Evolutionary conservation across 2,329 filamentous ascomycete genomes (phyloP), one percentile per base, ranked within the genome.

Genomic region (Xylariaceae sp.): DNA sequence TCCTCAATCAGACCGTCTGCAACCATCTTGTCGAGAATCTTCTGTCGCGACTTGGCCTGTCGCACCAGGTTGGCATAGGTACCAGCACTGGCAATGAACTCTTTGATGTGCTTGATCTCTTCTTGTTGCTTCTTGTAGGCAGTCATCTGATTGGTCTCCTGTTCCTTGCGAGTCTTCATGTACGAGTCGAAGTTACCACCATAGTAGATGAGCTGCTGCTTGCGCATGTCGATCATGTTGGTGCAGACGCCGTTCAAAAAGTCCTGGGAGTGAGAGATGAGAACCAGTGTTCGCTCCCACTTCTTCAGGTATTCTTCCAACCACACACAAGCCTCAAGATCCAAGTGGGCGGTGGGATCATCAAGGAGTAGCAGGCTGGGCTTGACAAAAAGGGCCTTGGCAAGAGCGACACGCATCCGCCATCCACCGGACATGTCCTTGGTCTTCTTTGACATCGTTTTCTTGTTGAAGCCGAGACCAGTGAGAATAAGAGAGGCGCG

Each of bases 401-500:
- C 93, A 47, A 98, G 83, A 43, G 93, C 93, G 45, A 98, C 93
- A 79, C 94, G 89, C 93, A 98, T 98, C 77, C 91, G 84, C 93
- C 93, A 98, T 59, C 93, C 93, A 88, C 93, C 93, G 53, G 93
- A 98, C 94, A 98, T 98, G 68, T 98, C 94, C 81, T 97, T 98
- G 59, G 94, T 98, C 83, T 94, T 96, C 81, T 98, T 98, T 69
- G 94, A 76, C 64, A 98, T 97, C 42, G 94, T 98, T 56, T 71
- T 72, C 78, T 97, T 97, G 83, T 98, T 95, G 82, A 98, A 98
- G 54, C 93, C 93, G 45, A 98, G 86, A 89, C 93, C 93, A 42
- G 93, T 98, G 57, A 98, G 71, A 65, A 98, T 98, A 53, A 96
- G 83, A 42, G 91, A 95, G 47, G 93, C 93, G 64, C 93, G 89